Percentiles rank a stretch among this genome's conserved stretches.
Evolutionary conservation across 169 alveolate genomes (phyloP).

Genomic region (Besnoitia besnoiti): DNA sequence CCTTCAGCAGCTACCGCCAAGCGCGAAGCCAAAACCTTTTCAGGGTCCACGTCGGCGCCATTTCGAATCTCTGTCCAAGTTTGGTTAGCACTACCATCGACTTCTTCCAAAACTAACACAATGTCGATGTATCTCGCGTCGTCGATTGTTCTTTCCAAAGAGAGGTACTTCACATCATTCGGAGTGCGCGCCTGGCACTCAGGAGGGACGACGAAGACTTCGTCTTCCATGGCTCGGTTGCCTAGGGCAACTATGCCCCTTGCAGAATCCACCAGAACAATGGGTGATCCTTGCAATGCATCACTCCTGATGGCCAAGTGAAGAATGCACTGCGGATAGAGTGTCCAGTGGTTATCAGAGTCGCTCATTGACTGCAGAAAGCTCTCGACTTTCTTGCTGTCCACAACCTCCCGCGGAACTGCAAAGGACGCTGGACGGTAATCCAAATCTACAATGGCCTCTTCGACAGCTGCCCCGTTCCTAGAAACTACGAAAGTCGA

Average conservation of each 20-base stretch:
- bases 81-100: background rate
- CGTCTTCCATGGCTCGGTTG: background rate
- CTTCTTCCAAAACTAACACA: background rate
- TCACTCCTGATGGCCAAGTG: background rate
- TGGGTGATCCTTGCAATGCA: background rate
- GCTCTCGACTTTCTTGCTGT: background rate
- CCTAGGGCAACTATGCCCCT: background rate
- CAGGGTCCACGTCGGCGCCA: background rate
- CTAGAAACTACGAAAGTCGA: background rate
- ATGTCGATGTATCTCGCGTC: background rate
- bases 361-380: background rate
- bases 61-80: slow-evolving; percentile 17
- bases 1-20: too few relatives aligned
- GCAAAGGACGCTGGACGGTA: background rate
- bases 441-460: slow-evolving; percentile 2
- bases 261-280: slow-evolving; percentile 13
- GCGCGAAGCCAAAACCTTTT: background rate
- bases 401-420: slow-evolving; percentile 17
- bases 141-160: background rate
- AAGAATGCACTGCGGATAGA: background rate
- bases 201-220: background rate
- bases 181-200: background rate
- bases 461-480: background rate
- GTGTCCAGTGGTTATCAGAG: background rate
- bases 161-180: background rate